Evolutionary conservation across 305 asterid species (phyloP), one percentile per base, ranked within the genome.

Genomic region (Striga hermonthica): DNA sequence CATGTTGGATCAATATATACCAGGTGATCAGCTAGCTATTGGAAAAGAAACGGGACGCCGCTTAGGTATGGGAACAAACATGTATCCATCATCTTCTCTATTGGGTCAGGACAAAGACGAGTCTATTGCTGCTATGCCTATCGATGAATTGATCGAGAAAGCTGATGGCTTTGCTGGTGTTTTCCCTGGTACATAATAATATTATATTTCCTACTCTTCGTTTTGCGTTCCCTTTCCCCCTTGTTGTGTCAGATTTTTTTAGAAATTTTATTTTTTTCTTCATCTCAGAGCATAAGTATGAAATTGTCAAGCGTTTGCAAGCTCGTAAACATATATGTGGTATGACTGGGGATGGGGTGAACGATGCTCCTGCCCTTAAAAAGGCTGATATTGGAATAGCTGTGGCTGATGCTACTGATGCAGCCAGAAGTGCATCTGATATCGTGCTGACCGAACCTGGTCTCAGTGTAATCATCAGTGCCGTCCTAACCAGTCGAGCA

Each of bases 111-210:
- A 77, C 81, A 87, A 82, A 69, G 90, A 90, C 14, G 90, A 83
- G 69, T 82, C 91, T 9, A 78, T 89, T 68, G 76, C 66, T 71
- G 75, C 87, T 70, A 54, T 89, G 81, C 91, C 91, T 8, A 62
- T 87, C 50, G 93, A 89, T 60, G 91, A 85, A 69, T 72, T 90
- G 64, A 83, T 89, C 52, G 95, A 84, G 64, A 82, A 89, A 76
- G 95, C 95, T 62, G 95, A 88, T 74, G 96, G 96, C 35, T 86
- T 88, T 74, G 94, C 97, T 67, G 90, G 95, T 41, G 94, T 87
- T 75, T 85, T 85, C 68, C 94, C 95, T n/a, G 88, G 94, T 85
- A 81, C 48, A 64, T 41, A 0, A 22, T 22, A 22, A 22, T 22
- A 22, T 22, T 22, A 22, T 22, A 22, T 22, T 22, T 22, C 31